phyloP scores from a whole-genome alignment of 768 basidiomycete species.

The Hysterangium stoloniferum region DNA sequence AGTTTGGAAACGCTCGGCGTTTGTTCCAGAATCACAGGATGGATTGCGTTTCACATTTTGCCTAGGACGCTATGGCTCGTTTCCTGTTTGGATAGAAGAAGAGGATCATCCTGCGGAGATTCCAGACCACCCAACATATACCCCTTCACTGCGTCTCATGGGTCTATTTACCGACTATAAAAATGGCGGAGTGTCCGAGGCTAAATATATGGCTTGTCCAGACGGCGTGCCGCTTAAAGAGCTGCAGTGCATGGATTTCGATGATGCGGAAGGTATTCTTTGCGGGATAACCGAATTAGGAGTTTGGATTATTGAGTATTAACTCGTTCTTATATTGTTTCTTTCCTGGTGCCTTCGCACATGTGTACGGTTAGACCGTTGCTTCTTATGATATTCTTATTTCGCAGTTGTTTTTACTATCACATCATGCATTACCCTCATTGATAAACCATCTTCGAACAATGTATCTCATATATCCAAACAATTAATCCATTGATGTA shows the following conservation, averaged over 20 bases:
- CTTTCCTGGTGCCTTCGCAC: too few species aligned
- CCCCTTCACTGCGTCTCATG: conserved; percentile 1
- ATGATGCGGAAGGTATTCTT: conserved; percentile 12
- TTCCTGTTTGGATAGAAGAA: conserved; percentile 13
- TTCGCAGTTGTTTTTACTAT: too few species aligned
- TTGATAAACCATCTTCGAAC: too few species aligned
- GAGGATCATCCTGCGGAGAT: background rate
- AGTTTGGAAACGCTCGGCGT: background rate
- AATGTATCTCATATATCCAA: background rate
- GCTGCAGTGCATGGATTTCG: conserved; percentile 10
- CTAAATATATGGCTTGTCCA: background rate
- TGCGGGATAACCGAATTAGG: conserved; percentile 9
- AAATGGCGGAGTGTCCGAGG: background rate
- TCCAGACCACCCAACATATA: background rate
- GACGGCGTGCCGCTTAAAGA: conserved; percentile 3
- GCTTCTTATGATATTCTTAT: too few species aligned
- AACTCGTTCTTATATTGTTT: too few species aligned
- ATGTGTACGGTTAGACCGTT: too few species aligned
- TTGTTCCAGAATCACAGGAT: conserved; percentile 1
- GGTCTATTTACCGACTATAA: conserved; percentile 10
- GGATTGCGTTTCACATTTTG: conserved; percentile 12
- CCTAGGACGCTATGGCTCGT: conserved; percentile 12
- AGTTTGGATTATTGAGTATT: conserved; percentile 11
- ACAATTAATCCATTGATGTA: background rate
- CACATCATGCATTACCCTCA: too few species aligned